Conservation (phyloP, 352 stramenopile species). For the Phytophthora boehmeriae region DNA sequence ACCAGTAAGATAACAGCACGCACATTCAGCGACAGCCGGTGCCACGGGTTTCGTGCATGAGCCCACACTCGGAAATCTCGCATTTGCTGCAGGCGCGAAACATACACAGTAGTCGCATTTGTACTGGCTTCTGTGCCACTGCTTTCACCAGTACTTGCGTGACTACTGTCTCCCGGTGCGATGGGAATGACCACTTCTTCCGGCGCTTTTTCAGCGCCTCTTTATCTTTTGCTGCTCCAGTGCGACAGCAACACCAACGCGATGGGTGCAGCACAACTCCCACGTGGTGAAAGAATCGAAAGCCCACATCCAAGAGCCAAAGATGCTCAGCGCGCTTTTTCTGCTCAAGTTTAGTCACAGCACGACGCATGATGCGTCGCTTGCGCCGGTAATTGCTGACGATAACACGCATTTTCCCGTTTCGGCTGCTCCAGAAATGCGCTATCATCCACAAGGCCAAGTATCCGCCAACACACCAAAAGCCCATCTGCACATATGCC, state of each 20-base stretch:
- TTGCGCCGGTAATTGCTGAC: conserved; percentile 79
- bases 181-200: conserved; percentile 41
- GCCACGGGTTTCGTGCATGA: conserved; percentile 61
- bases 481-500: conserved; percentile 72
- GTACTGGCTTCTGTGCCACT: conserved; percentile 11
- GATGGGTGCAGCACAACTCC: conserved; percentile 51
- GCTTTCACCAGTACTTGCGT: conserved; percentile 8
- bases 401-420: conserved; percentile 74
- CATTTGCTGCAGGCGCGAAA: conserved; percentile 42
- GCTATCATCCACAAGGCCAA: conserved; percentile 70
- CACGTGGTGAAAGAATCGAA: conserved; percentile 73
- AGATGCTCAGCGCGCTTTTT: conserved; percentile 71
- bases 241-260: conserved; percentile 32
- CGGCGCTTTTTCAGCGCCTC: conserved; percentile 21
- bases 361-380: conserved; percentile 56
- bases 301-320: conserved; percentile 78
- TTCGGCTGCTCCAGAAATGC: conserved; percentile 84
- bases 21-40: conserved; percentile 45
- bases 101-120: conserved; percentile 27
- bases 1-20: conserved; percentile 57
- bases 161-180: conserved; percentile 13
- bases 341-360: conserved; percentile 53
- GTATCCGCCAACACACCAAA: conserved; percentile 65
- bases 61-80: conserved; percentile 40
- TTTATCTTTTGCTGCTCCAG: conserved; percentile 21